phyloP scores from a whole-genome alignment of 108 stramenopile species.

The Skeletonema tropicum region DNA sequence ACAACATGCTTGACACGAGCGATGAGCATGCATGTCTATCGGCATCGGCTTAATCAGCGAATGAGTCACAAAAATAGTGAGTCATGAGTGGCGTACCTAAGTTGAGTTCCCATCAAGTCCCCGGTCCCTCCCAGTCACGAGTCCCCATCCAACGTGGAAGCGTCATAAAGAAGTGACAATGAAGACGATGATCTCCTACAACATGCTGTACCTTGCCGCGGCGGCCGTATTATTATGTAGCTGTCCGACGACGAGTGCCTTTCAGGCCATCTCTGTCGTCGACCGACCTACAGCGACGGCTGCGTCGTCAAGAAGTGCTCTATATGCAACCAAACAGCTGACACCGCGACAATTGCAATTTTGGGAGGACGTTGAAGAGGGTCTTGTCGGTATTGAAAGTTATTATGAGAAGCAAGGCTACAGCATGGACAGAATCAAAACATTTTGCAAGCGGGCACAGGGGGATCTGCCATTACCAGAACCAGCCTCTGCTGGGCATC shows the following conservation, averaged over 20 bases:
- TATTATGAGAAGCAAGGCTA: constrained; percentile 64
- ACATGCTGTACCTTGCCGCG: background rate
- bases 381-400: constrained; percentile 69
- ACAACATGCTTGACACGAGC: too few relatives aligned
- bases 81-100: too few relatives aligned
- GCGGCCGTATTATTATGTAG: background rate
- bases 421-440: constrained; percentile 69
- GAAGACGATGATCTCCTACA: background rate
- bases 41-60: too few relatives aligned
- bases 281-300: background rate
- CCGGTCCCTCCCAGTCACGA: too few relatives aligned
- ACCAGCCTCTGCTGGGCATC: constrained; percentile 59
- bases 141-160: too few relatives aligned
- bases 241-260: background rate
- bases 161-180: too few relatives aligned
- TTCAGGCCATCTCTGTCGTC: background rate
- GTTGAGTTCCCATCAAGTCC: too few relatives aligned
- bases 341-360: constrained; percentile 85
- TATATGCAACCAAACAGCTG: constrained; percentile 16
- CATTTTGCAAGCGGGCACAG: constrained; percentile 64
- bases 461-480: constrained; percentile 59
- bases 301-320: background rate
- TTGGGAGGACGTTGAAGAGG: constrained; percentile 86
- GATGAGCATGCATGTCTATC: too few relatives aligned
- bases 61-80: too few relatives aligned